Percentiles rank a stretch among this genome's conserved stretches.
These are phyloP conservation scores for Trichophyton mentagrophytes DNA, from an alignment of 2,329 filamentous ascomycete genomes.

Conservation along the genomic window DNA sequence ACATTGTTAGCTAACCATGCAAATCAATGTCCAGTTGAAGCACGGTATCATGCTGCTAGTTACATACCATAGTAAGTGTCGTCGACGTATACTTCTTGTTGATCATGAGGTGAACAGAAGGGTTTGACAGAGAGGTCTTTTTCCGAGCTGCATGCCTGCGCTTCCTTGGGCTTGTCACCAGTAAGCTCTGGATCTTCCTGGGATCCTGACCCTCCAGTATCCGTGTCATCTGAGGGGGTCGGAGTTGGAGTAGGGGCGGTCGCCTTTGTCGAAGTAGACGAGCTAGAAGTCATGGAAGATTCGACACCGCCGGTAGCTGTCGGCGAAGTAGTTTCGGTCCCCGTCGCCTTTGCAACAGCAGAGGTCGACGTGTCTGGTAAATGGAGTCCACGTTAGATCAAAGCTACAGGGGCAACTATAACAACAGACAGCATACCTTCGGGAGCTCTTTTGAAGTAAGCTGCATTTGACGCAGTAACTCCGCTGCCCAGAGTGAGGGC, in stretches of 20 bases:
- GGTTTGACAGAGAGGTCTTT: conserved; percentile 8
- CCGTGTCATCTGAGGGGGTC: background rate
- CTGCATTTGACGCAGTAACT: background rate
- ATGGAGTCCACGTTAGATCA: background rate
- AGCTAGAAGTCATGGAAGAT: background rate
- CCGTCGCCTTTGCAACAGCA: background rate
- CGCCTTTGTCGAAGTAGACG: background rate
- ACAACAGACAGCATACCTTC: background rate
- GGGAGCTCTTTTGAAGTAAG: background rate
- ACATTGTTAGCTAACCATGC: background rate
- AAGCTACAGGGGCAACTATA: background rate
- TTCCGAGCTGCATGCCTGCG: conserved; percentile 10
- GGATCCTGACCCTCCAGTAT: background rate
- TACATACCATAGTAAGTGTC: conserved; percentile 12
- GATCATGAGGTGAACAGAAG: conserved; percentile 12
- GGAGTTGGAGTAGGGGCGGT: background rate
- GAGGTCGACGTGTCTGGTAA: background rate
- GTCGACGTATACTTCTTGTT: conserved; percentile 9
- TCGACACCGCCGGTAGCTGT: background rate
- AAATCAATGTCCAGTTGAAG: conserved; percentile 4
- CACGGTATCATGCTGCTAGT: background rate
- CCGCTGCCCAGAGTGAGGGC: background rate
- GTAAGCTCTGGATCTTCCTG: background rate
- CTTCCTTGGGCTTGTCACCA: conserved; percentile 4
- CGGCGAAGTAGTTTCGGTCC: background rate